Base-by-base conservation (phyloP, 2,329 filamentous ascomycete genomes). In the Colletotrichum neosansevieriae region DNA sequence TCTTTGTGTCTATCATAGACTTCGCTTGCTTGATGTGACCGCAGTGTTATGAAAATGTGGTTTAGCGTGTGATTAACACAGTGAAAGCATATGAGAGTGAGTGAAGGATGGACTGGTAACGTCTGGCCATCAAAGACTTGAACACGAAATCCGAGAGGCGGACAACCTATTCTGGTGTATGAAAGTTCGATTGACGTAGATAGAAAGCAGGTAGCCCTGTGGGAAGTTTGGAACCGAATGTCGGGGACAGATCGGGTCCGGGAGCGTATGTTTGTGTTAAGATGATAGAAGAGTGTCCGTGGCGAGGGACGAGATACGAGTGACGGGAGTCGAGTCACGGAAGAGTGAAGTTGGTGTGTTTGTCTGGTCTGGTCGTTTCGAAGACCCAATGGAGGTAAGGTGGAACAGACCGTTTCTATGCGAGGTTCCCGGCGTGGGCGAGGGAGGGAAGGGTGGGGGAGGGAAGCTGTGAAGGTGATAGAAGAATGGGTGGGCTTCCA, bases 401-500 rank as follows among this genome's bases (percentile, higher is more conserved):
- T 19, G 21, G 42, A 59, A 36, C 13, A 64, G 34, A 36, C 17
- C 15, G 42, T 54, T 67, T 19, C 40, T 50, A 56, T 59, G 40
- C 49, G 62, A 40, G 21, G 17, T n/a, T 49, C 10, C 40, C 45
- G 21, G 15, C 6, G 47, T 56, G 36, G 57, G 24, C 13, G 54
- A 32, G 34, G 63, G 19, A 59, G 6, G 15, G 32, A 10, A 10
- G 6, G 38, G 15, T 4, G 17, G 63, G n/a, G 51, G 32, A 17
- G 51, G 32, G 24, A 58, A 36, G 29, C 17, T n/a, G 63, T 54
- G 15, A 50, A 38, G 17, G 40, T 42, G 62, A 44, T 36, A 10
- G 34, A 42, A 56, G 3, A 49, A 32, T 54, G 21, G 24, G 17
- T 2, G 45, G 29, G 51, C 75, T 63, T 76, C 66, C 66, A 66